Percentiles rank a stretch among this genome's conserved stretches.
These are phyloP conservation scores for Sugiyamaella mastotermitis DNA, from an alignment of 805 yeast genomes.

Conservation along the genomic window DNA sequence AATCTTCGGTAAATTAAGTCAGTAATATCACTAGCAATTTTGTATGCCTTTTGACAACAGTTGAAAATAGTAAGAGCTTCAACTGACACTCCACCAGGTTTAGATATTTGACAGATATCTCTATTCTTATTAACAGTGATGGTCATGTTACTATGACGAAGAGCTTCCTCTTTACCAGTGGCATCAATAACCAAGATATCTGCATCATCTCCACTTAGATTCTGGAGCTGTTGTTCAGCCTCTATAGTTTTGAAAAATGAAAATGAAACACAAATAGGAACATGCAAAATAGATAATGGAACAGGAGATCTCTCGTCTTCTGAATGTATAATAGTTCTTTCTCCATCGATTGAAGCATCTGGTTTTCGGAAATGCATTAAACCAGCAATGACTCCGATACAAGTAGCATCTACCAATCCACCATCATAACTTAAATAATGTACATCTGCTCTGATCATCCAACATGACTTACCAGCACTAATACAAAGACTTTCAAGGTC, in stretches of 20 bases:
- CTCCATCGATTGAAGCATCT: slow-evolving; percentile 59
- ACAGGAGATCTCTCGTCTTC: slow-evolving; percentile 80
- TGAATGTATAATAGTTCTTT: slow-evolving; percentile 53
- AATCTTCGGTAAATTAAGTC: slow-evolving; percentile 53
- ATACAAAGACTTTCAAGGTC: slow-evolving; percentile 90
- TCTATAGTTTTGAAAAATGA: slow-evolving; percentile 65
- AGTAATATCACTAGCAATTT: slow-evolving; percentile 57
- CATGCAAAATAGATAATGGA: slow-evolving; percentile 75
- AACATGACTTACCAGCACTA: slow-evolving; percentile 83
- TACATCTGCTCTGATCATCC: slow-evolving; percentile 87
- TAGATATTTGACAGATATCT: slow-evolving; percentile 83
- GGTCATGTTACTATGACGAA: slow-evolving; percentile 74
- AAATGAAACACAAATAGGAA: slow-evolving; percentile 85
- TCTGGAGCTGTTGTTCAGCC: slow-evolving; percentile 6
- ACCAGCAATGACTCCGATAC: slow-evolving; percentile 85
- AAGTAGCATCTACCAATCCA: slow-evolving; percentile 82
- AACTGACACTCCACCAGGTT: slow-evolving; percentile 84
- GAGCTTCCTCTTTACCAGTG: slow-evolving; percentile 63
- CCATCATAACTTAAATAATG: slow-evolving; percentile 90
- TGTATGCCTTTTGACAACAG: slow-evolving; percentile 61
- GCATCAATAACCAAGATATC: slow-evolving; percentile 56
- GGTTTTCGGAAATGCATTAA: slow-evolving; percentile 78
- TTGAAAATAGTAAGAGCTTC: slow-evolving; percentile 64
- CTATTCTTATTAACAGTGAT: slow-evolving; percentile 84
- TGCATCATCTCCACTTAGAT: slow-evolving; percentile 46